Base-by-base conservation (phyloP, 2,329 filamentous ascomycete species). In the Sclerotiophoma versabilis region DNA sequence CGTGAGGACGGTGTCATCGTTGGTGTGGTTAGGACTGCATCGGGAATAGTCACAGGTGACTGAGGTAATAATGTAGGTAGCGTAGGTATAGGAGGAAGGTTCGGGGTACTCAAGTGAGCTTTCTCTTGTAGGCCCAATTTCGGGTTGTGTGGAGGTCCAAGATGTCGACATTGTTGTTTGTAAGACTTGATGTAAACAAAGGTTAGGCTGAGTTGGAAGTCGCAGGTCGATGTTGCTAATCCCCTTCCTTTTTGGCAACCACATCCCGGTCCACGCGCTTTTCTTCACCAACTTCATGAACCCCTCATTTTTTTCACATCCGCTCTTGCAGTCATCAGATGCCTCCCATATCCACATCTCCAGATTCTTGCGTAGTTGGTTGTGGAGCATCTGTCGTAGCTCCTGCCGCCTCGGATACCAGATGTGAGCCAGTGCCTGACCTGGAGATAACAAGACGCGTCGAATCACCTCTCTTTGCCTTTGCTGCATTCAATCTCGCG, bases 391-490 rank as follows among this genome's bases (percentile, higher is more conserved):
- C 10, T 23, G 39, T 19, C 7, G 26, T n/a, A 32, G 32, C 30
- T 7, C 29, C n/a, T 17, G 41, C 41, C 11, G 36, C 15, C 12
- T 20, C 34, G 3, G 44, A 36, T 15, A 54, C 33, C 33, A 54
- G 25, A 19, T 27, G 39, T 0, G 27, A 22, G 14, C 36, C 44
- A 25, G 32, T 42, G 12, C 25, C 33, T 2, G 39, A 43, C 42
- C 20, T 44, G 14, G 54, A 48, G 5, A 70, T 26, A 7, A 36
- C 57, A 23, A 72, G 51, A 20, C 58, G 60, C 17, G 63, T 62
- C 25, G 54, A 61, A 29, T 80, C 77, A 30, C 77, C 77, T 49
- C 74, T 72, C 50, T 71, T 72, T 4, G 69, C 69, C 57, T 80
- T 80, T 25, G 75, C 72, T 14, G 71, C 67, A 19, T 77, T 77